Conservation (phyloP, 495 filamentous ascomycete species). For the Neurospora sp. region DNA sequence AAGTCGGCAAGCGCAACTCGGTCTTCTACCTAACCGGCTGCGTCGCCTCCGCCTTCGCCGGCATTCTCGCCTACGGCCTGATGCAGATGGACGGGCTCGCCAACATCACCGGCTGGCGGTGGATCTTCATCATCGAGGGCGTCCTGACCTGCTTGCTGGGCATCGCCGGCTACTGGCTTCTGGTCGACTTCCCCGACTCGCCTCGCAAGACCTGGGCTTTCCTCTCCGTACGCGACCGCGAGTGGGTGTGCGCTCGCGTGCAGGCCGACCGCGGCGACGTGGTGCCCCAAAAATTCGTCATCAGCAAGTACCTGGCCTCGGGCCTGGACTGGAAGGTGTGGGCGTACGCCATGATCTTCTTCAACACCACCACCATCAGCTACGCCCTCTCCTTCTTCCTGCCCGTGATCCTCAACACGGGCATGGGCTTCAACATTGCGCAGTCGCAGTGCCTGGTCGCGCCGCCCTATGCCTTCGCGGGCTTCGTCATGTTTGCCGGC, state of each 20-base stretch:
- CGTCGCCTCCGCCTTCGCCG: conserved; percentile 49
- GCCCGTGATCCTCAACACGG: conserved; percentile 48
- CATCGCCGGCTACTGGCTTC: conserved; percentile 38
- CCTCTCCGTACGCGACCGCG: conserved; percentile 37
- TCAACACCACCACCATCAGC: conserved; percentile 47
- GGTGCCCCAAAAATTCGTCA: conserved; percentile 36
- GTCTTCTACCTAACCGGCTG: conserved; percentile 56
- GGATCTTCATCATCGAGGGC: conserved; percentile 56
- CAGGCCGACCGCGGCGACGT: conserved; percentile 50
- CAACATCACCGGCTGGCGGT: conserved; percentile 48
- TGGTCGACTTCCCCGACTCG: conserved; percentile 53
- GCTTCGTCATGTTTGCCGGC: conserved; percentile 44
- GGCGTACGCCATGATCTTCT: conserved; percentile 50
- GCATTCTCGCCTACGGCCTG: conserved; percentile 54
- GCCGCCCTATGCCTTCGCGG: conserved; percentile 52
- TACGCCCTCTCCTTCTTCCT: conserved; percentile 61
- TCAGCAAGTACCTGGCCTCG: conserved; percentile 38
- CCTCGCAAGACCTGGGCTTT: conserved; percentile 42
- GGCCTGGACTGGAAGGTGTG: conserved; percentile 50
- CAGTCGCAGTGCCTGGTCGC: conserved; percentile 52
- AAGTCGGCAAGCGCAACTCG: conserved; percentile 54
- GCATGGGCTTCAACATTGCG: conserved; percentile 49
- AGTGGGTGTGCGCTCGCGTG: conserved; percentile 49
- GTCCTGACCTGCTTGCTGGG: conserved; percentile 38
- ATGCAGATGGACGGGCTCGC: conserved; percentile 45